These are phyloP conservation scores for Myxozyma mucilagina DNA, from an alignment of 805 yeast genomes.

Conservation along the genomic window DNA sequence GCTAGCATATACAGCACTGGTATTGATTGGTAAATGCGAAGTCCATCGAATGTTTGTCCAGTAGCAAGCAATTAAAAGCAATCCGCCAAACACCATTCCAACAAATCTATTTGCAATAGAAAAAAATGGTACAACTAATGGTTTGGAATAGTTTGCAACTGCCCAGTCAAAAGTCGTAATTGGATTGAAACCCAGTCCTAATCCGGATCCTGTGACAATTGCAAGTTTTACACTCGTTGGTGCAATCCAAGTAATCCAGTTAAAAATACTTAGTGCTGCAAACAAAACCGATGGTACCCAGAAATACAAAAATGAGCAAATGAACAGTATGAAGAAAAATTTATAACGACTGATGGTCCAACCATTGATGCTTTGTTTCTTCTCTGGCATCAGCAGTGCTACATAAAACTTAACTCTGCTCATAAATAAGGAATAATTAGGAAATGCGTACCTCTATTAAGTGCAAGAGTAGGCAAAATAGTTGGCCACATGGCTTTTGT, in stretches of 20 bases:
- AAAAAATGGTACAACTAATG: conserved; percentile 55
- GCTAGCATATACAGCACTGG: conserved; percentile 54
- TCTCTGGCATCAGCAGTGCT: conserved; percentile 45
- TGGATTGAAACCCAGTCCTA: conserved; percentile 52
- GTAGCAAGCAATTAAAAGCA: conserved; percentile 44
- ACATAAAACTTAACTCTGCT: conserved; percentile 50
- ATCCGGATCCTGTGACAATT: conserved; percentile 55
- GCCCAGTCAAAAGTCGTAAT: conserved; percentile 48
- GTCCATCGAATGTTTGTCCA: conserved; percentile 41
- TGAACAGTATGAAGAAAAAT: conserved; percentile 50
- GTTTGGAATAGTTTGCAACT: conserved; percentile 52
- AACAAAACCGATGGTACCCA: conserved; percentile 43
- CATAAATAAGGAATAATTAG: neutral
- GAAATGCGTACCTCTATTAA: conserved; percentile 40
- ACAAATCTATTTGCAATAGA: conserved; percentile 45
- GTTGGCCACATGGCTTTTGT: conserved; percentile 66
- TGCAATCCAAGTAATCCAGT: conserved; percentile 49
- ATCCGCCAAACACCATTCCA: conserved; percentile 40
- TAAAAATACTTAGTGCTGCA: conserved; percentile 68
- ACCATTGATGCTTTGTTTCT: conserved; percentile 48
- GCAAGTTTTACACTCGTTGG: conserved; percentile 51
- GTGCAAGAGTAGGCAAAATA: conserved; percentile 57
- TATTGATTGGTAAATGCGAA: conserved; percentile 47
- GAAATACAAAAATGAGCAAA: conserved; percentile 53
- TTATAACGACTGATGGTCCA: conserved; percentile 57